These are phyloP conservation scores for Trichoderma atrobrunneum DNA, from an alignment of 2,329 filamentous ascomycete species.

Conservation along the genomic window DNA sequence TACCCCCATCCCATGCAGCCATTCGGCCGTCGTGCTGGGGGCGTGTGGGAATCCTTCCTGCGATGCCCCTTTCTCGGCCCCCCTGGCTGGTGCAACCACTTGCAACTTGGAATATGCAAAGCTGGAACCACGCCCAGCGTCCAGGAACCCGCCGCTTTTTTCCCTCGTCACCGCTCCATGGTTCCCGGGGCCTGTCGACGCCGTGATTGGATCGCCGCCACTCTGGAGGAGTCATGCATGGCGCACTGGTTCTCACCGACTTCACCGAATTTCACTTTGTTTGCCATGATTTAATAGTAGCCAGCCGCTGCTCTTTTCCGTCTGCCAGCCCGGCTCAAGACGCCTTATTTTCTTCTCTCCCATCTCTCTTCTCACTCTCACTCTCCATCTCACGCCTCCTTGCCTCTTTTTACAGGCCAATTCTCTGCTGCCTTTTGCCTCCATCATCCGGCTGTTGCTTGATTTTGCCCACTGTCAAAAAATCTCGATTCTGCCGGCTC, in stretches of 20 bases:
- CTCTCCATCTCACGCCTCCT: not conserved
- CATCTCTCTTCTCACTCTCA: not conserved
- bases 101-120: not conserved
- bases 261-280: conserved; percentile 31
- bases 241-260: conserved; percentile 30
- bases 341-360: not conserved
- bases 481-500: conserved; percentile 15
- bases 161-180: conserved; percentile 25
- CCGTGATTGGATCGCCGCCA: conserved; percentile 25
- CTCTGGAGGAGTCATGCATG: conserved; percentile 20
- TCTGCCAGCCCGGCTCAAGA: conserved; percentile 1
- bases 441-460: not conserved
- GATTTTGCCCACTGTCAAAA: not conserved
- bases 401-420: not conserved
- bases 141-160: conserved; percentile 21
- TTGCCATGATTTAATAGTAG: conserved; percentile 18
- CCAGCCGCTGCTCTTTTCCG: conserved; percentile 1
- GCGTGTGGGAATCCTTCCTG: conserved; percentile 8
- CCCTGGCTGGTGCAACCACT: conserved; percentile 14
- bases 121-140: conserved; percentile 19
- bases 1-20: not conserved
- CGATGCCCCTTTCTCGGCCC: conserved; percentile 11
- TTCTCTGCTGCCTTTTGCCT: not conserved
- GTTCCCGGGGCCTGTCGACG: conserved; percentile 20
- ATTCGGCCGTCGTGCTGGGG: conserved; percentile 1